These are phyloP conservation scores for Ogataea hybrid DNA, from an alignment of 1,139 yeast species.

Conservation along the genomic window DNA sequence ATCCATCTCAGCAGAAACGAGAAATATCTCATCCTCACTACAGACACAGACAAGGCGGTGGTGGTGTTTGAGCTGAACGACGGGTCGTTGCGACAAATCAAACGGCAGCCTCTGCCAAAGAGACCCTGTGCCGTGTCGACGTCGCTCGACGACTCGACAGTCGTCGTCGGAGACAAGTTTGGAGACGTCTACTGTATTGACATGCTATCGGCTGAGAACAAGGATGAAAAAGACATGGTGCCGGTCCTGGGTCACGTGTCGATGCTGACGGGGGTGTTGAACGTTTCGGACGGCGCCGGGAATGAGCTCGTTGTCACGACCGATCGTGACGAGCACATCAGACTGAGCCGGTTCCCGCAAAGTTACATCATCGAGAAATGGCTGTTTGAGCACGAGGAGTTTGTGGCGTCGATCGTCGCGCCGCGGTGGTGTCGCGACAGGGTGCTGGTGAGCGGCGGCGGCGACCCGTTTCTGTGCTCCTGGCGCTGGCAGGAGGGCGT, in stretches of 20 bases:
- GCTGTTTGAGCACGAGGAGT: slow-evolving; percentile 86
- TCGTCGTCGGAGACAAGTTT: slow-evolving; percentile 90
- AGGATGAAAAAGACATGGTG: slow-evolving; percentile 42
- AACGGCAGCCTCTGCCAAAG: slow-evolving; percentile 81
- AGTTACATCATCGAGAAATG: slow-evolving; percentile 75
- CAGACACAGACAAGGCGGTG: slow-evolving; percentile 82
- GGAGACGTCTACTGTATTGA: slow-evolving; percentile 83
- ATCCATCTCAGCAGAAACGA: slow-evolving; percentile 54
- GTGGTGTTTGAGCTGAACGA: slow-evolving; percentile 52
- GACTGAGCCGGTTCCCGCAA: slow-evolving; percentile 81
- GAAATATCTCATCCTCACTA: slow-evolving; percentile 58
- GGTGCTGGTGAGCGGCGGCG: slow-evolving; percentile 79
- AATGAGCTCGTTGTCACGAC: slow-evolving; percentile 68
- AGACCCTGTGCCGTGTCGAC: slow-evolving; percentile 83
- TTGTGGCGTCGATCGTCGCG: slow-evolving; percentile 61
- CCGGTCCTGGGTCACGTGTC: slow-evolving; percentile 96
- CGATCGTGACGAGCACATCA: slow-evolving; percentile 95
- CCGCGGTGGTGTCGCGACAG: slow-evolving; percentile 46
- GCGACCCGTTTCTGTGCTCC: slow-evolving; percentile 70
- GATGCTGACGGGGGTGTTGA: slow-evolving; percentile 74
- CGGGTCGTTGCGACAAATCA: slow-evolving; percentile 36
- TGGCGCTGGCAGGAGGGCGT: slow-evolving; percentile 57
- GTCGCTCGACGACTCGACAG: slow-evolving; percentile 45
- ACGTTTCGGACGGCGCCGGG: slow-evolving; percentile 38
- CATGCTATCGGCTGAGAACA: slow-evolving; percentile 31